Evolutionary conservation across 139 green algal species (phyloP).

Genomic region (Haematococcus sp.): DNA sequence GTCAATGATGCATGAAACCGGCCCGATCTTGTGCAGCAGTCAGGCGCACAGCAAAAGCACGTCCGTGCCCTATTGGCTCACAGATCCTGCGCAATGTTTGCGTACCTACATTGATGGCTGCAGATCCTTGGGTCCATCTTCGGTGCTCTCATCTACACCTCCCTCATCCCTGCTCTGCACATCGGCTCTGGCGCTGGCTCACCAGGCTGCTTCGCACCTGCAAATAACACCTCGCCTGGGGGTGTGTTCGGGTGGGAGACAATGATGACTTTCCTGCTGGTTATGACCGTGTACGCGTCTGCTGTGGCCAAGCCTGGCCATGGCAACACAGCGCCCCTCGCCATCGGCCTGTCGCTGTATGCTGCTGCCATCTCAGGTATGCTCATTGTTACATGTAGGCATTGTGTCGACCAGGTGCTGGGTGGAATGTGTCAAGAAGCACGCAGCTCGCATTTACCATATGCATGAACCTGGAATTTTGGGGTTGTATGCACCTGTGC

Average conservation of each 20-base stretch:
- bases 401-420: no score
- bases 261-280: constrained; percentile 61
- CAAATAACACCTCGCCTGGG: constrained; percentile 12
- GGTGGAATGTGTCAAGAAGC: background rate
- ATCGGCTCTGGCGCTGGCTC: constrained; percentile 32
- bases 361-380: constrained; percentile 68
- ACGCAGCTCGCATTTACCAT: background rate
- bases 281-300: constrained; percentile 61
- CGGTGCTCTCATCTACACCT: constrained; percentile 55
- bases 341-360: constrained; percentile 72
- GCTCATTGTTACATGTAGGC: no score
- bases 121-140: constrained; percentile 69
- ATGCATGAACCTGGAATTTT: background rate
- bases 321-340: constrained; percentile 54
- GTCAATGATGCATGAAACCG: no score
- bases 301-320: constrained; percentile 65
- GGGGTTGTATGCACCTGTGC: no score
- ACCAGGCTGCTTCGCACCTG: constrained; percentile 52
- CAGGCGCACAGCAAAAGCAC: no score
- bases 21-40: no score
- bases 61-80: no score
- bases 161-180: constrained; percentile 44
- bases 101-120: no score
- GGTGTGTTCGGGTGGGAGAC: constrained; percentile 71
- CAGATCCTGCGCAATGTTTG: no score